These are phyloP conservation scores for Escovopsis sp. DNA, from an alignment of 2,329 filamentous ascomycete genomes.

Conservation along the genomic window DNA sequence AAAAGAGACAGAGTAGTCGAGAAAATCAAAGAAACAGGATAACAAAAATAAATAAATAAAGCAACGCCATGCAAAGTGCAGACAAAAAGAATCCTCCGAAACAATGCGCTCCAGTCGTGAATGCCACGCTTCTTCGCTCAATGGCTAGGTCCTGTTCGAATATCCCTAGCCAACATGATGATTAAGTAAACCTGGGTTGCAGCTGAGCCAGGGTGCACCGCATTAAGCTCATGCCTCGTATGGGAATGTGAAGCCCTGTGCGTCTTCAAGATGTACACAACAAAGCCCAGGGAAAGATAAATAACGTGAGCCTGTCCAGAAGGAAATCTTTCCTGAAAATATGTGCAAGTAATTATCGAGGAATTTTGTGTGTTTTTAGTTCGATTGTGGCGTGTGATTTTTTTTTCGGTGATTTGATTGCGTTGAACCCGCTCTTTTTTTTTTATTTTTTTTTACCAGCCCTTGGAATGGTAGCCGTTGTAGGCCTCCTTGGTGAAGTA, in stretches of 20 bases:
- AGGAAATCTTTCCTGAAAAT: background rate
- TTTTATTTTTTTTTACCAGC: slow-evolving; percentile 18
- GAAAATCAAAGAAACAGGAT: no score
- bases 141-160: background rate
- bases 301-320: slow-evolving; percentile 1
- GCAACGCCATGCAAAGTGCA: slow-evolving; percentile 5
- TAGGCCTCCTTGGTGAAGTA: slow-evolving; percentile 70
- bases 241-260: background rate
- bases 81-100: slow-evolving; percentile 1
- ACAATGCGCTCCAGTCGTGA: background rate
- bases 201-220: background rate
- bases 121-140: background rate
- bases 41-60: background rate
- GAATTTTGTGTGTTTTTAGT: background rate
- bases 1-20: no score
- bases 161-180: background rate
- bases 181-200: background rate
- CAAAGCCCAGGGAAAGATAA: background rate
- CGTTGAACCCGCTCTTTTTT: no score
- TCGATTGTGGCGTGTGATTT: background rate
- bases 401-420: background rate
- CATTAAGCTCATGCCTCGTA: slow-evolving; percentile 1
- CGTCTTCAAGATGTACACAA: background rate
- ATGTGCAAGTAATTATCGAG: background rate
- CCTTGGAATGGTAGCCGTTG: slow-evolving; percentile 29